Conservation (phyloP, 148 eudicot genomes). For the Rheum nobile region DNA sequence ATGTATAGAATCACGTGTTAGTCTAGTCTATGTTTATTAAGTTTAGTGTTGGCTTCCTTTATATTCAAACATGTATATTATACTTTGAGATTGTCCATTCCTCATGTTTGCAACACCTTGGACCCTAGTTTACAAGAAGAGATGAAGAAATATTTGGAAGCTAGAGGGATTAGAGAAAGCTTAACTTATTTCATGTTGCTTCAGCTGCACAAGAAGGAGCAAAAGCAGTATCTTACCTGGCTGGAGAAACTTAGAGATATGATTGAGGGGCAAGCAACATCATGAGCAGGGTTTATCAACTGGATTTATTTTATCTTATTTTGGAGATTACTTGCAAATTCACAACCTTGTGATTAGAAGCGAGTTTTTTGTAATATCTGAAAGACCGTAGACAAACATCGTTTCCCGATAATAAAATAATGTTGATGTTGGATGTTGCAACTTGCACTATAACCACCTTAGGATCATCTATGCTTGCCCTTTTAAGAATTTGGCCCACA, state of each 20-base stretch:
- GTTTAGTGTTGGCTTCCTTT: no score
- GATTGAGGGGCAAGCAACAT: background rate
- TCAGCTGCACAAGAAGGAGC: slow-evolving; percentile 74
- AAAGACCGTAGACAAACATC: background rate
- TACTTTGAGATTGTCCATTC: no score
- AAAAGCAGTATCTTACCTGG: slow-evolving; percentile 65
- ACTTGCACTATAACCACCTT: background rate
- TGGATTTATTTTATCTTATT: background rate
- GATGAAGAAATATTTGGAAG: slow-evolving; percentile 45
- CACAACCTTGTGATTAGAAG: background rate
- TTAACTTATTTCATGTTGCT: slow-evolving; percentile 38
- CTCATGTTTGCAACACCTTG: slow-evolving; percentile 32
- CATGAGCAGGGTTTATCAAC: background rate
- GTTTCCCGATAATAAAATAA: background rate
- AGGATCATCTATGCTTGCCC: background rate
- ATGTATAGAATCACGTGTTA: no score
- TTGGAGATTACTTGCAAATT: background rate
- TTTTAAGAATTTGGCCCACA: no score
- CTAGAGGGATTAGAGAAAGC: slow-evolving; percentile 48
- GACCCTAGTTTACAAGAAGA: slow-evolving; percentile 43
- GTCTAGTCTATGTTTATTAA: no score
- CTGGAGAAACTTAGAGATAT: slow-evolving; percentile 43
- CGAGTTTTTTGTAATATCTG: background rate
- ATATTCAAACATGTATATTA: no score
- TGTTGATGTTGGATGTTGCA: background rate